phyloP scores from a whole-genome alignment of 2,329 filamentous ascomycete species.

The Parastagonospora nodorum region DNA sequence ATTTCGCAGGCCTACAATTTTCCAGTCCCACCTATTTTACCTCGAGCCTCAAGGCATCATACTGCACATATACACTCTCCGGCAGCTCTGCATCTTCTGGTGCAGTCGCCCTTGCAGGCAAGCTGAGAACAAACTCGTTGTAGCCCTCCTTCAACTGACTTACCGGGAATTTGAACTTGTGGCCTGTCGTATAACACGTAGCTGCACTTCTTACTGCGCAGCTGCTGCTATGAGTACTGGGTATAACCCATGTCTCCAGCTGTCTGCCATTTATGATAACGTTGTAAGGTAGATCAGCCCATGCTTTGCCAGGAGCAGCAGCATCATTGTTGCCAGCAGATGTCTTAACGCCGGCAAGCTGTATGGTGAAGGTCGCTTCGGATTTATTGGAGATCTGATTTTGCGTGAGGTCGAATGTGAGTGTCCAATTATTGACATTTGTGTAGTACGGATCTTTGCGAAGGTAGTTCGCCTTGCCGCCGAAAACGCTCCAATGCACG shows the following conservation, averaged over 20 bases:
- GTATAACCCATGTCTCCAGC: conserved; percentile 59
- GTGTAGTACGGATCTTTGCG: conserved; percentile 50
- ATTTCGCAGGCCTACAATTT: no score
- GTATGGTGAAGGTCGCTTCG: conserved; percentile 65
- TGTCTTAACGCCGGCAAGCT: conserved; percentile 67
- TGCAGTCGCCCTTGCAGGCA: conserved; percentile 64
- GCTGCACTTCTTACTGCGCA: conserved; percentile 22
- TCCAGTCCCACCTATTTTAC: conserved; percentile 40
- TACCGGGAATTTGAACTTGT: conserved; percentile 20
- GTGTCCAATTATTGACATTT: conserved; percentile 32
- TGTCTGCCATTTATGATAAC: conserved; percentile 53
- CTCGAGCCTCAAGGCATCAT: conserved; percentile 66
- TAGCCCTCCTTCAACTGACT: conserved; percentile 50
- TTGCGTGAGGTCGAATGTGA: conserved; percentile 18
- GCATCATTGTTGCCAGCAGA: conserved; percentile 42
- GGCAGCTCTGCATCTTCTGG: conserved; percentile 63
- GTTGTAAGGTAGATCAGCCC: conserved; percentile 58
- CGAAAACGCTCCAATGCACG: conserved; percentile 69
- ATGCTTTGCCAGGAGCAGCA: conserved; percentile 48
- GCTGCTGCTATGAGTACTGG: conserved; percentile 14
- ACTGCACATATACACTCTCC: conserved; percentile 63
- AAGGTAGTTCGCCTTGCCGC: conserved; percentile 57
- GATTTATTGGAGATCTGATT: conserved; percentile 46
- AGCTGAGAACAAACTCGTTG: conserved; percentile 61
- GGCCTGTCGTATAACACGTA: conserved; percentile 19